Evolutionary conservation across 179 eudicot genomes (phyloP).

Genomic region (Heliamphora pulchella): DNA sequence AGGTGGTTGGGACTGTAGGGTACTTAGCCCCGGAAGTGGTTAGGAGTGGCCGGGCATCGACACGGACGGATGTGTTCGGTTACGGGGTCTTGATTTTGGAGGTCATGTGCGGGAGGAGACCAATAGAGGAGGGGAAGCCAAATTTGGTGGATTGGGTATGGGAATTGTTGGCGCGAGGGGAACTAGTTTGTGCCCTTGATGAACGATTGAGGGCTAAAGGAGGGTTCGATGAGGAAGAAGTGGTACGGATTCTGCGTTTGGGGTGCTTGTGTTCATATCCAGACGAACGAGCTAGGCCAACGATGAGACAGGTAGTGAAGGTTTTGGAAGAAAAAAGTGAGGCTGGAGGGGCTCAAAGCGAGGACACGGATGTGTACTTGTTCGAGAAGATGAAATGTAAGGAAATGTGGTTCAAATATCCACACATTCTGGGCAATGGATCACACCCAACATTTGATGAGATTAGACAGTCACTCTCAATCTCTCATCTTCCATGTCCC

Average conservation of each 20-base stretch:
- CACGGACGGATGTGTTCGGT: conserved; percentile 36
- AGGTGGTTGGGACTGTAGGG: conserved; percentile 46
- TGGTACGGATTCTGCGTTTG: conserved; percentile 29
- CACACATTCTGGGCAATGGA: background rate
- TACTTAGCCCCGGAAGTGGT: conserved; percentile 45
- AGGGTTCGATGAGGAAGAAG: conserved; percentile 28
- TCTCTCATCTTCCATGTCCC: conserved; percentile 28
- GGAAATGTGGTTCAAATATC: conserved; percentile 22
- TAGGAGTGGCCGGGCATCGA: conserved; percentile 37
- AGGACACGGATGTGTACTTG: conserved; percentile 32
- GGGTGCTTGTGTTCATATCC: conserved; percentile 40
- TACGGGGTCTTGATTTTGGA: conserved; percentile 41
- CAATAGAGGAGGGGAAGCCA: conserved; percentile 35
- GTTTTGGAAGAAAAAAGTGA: conserved; percentile 33
- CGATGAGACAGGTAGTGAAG: conserved; percentile 43
- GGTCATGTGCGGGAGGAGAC: conserved; percentile 42
- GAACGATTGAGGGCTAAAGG: conserved; percentile 20
- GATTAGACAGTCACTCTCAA: conserved; percentile 28
- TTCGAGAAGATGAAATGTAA: conserved; percentile 21
- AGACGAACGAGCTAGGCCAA: conserved; percentile 30
- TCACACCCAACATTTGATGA: conserved; percentile 36
- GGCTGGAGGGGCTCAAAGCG: conserved; percentile 23
- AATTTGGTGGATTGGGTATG: conserved; percentile 39
- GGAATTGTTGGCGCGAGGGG: conserved; percentile 26
- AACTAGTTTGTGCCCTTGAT: conserved; percentile 28